phyloP scores from a whole-genome alignment of 1,284 basidiomycete species.

The Polyporus tsugae region DNA sequence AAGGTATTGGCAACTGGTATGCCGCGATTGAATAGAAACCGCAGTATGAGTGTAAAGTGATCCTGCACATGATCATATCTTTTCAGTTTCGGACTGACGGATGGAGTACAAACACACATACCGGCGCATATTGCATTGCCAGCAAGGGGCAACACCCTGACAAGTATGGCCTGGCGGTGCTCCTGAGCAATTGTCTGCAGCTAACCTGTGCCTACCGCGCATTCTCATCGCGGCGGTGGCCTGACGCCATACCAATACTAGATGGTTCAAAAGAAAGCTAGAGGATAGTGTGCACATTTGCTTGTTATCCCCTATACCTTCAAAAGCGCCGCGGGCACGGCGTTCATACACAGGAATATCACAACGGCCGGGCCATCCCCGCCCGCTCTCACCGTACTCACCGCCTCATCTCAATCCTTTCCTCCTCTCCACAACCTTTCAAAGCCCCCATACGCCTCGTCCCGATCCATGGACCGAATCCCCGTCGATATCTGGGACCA shows the following conservation, averaged over 20 bases:
- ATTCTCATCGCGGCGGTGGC: too few relatives aligned
- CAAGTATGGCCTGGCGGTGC: background rate
- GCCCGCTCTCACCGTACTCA: background rate
- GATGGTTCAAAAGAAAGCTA: background rate
- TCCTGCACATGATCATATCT: background rate
- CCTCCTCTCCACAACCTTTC: background rate
- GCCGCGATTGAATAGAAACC: slow-evolving; percentile 3
- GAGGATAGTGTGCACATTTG: background rate
- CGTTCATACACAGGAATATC: background rate
- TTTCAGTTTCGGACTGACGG: background rate
- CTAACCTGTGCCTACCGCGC: background rate
- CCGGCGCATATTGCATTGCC: background rate
- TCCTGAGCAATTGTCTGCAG: background rate
- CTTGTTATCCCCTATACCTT: background rate
- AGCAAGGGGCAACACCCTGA: background rate
- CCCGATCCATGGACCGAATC: background rate
- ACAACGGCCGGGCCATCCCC: background rate
- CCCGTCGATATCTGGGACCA: slow-evolving; percentile 1
- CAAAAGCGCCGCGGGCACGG: background rate
- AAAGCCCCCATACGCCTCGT: background rate
- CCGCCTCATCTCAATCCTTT: background rate
- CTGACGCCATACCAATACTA: background rate
- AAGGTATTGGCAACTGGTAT: slow-evolving; percentile 17
- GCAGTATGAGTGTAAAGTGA: slow-evolving; percentile 7
- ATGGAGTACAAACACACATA: background rate